Evolutionary conservation across 768 basidiomycete genomes (phyloP).

Genomic region (Fomitopsis pulvina): DNA sequence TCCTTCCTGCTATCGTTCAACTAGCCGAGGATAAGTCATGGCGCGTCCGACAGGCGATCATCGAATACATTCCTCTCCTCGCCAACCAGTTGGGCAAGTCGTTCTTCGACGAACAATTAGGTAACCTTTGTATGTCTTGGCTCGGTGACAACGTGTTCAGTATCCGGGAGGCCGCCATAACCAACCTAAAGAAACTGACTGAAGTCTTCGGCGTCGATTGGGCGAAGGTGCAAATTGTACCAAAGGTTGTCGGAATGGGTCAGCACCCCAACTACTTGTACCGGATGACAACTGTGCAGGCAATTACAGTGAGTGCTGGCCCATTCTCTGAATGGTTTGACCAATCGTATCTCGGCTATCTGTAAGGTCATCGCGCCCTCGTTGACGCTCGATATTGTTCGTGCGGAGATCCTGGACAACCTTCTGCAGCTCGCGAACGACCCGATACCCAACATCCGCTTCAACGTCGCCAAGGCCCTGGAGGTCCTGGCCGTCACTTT

Average conservation of each 20-base stretch:
- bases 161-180: conserved; percentile 96
- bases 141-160: conserved; percentile 97
- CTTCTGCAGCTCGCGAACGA: conserved; percentile 80
- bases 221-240: conserved; percentile 90
- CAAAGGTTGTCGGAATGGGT: conserved; percentile 96
- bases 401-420: conserved; percentile 76
- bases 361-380: conserved; percentile 90
- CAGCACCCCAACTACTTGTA: conserved; percentile 95
- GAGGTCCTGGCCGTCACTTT: conserved; percentile 81
- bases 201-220: conserved; percentile 99
- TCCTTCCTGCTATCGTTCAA: conserved; percentile 96
- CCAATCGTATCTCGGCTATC: conserved; percentile 3
- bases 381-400: conserved; percentile 76
- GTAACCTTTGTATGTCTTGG: conserved; percentile 98
- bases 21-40: conserved; percentile 99
- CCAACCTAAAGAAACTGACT: conserved; percentile 93
- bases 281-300: conserved; percentile 98
- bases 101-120: conserved; percentile 97
- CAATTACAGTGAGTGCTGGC: conserved; percentile 72
- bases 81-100: conserved; percentile 95
- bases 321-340: conserved; percentile 3
- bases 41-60: conserved; percentile 99
- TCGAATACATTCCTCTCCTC: conserved; percentile 98
- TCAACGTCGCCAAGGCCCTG: conserved; percentile 94
- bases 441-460: conserved; percentile 97